Conservation (phyloP, 2,329 filamentous ascomycete species). For the Ophiognomonia clavigignenti-juglandacearum region DNA sequence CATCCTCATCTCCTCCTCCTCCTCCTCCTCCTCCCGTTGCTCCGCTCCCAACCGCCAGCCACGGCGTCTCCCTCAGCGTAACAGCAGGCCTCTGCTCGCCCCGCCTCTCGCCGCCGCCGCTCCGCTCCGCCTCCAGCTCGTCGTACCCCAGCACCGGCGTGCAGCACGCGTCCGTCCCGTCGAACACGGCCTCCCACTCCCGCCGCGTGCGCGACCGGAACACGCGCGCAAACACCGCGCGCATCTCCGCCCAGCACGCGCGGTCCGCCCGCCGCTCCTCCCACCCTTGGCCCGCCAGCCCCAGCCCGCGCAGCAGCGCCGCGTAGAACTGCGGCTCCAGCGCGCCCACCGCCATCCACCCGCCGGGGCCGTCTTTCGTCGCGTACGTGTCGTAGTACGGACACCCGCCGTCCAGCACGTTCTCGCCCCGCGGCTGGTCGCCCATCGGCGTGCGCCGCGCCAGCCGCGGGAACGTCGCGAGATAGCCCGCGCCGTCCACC, state of each 20-base stretch:
- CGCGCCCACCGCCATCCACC: constrained; percentile 83
- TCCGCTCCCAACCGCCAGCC: constrained; percentile 57
- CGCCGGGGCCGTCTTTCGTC: constrained; percentile 71
- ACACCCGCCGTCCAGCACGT: constrained; percentile 76
- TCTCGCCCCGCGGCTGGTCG: constrained; percentile 61
- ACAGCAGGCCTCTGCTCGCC: constrained; percentile 69
- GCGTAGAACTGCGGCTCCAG: constrained; percentile 83
- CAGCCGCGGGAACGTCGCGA: constrained; percentile 74
- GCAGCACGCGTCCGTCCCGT: constrained; percentile 87
- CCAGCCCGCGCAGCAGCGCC: constrained; percentile 62
- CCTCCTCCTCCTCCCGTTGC: too few species aligned
- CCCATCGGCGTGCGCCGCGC: constrained; percentile 60
- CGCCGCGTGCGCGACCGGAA: constrained; percentile 67
- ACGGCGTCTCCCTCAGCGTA: constrained; percentile 65
- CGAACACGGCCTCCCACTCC: constrained; percentile 84
- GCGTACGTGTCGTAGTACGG: constrained; percentile 90
- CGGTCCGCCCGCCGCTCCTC: constrained; percentile 54
- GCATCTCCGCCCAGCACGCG: constrained; percentile 63
- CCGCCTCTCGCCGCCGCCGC: constrained; percentile 37
- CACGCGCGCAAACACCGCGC: constrained; percentile 49
- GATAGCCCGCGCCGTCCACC: constrained; percentile 82
- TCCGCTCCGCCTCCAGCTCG: constrained; percentile 55
- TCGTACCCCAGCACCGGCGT: constrained; percentile 76
- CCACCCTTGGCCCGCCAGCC: constrained; percentile 46
- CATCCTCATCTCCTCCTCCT: too few species aligned